Base-by-base conservation (phyloP, 2,329 filamentous ascomycete genomes). In the Botrytis galanthina region DNA sequence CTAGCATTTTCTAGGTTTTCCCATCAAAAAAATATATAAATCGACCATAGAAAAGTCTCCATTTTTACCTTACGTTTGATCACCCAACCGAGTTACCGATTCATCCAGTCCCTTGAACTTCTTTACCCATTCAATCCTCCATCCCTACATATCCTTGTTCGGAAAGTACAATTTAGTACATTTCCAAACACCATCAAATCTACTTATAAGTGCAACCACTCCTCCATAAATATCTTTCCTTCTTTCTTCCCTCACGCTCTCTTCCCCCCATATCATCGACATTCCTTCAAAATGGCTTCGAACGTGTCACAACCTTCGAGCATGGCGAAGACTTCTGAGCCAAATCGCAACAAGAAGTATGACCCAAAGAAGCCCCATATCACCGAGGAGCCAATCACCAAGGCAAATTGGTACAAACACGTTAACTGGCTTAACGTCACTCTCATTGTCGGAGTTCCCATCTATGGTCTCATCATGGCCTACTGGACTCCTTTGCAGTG, bases 361-460 rank as follows among this genome's bases (percentile, higher is more conserved):
- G 88, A 90, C 74, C 61, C 82, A 74, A 85, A 91, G 86, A 97
- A 97, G 85, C 88, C 91, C 80, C 94, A 97, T 84, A 96, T 97
- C 83, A 90, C 93, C 77, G 94, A 97, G 77, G 89, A 89, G 76
- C 92, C 92, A 73, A 91, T 97, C 79, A 97, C 93, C 74, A 87
- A 86, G 83, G 85, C 87, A 80, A 97, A 97, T 86, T 96, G 93
- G 93, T 91, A 94, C 85, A 92, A 95, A 85, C 94, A 97, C 82
- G 88, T 97, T 86, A 94, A 97, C 87, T 97, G 94, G 94, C 87
- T 97, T 78, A 97, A 97, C 83, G 91, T 93, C 76, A 88, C 87
- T 75, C 88, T 97, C 82, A 95, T 97, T 82, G 83, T 97, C 77
- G 86, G 92, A 78, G 87, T 97, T 63, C 94, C 95, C 60, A 75